Evolutionary conservation across 1,284 basidiomycete genomes (phyloP).

Genomic region (Ceratobasidium sp.): DNA sequence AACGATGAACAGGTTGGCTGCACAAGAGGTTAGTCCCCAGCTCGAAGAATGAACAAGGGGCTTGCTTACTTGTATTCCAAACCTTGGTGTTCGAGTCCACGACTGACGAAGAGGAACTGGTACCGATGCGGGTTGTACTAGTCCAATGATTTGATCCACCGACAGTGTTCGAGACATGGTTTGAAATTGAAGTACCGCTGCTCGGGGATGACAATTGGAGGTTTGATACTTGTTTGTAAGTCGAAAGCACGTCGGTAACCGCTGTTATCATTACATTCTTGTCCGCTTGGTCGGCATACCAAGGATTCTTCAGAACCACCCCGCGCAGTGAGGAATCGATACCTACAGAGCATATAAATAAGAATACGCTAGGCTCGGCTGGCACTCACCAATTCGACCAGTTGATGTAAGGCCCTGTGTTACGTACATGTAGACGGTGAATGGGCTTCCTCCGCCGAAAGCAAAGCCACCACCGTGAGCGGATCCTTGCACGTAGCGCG

Average conservation of each 20-base stretch:
- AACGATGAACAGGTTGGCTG: conserved; percentile 27
- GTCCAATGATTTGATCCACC: conserved; percentile 64
- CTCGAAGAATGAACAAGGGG: too few species aligned
- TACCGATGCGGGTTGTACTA: conserved; percentile 60
- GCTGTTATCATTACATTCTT: conserved; percentile 59
- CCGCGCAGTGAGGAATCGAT: conserved; percentile 57
- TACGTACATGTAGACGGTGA: conserved; percentile 56
- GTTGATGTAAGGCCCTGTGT: neutral
- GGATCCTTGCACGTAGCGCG: conserved; percentile 64
- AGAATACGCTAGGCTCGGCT: too few species aligned
- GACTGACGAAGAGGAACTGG: conserved; percentile 53
- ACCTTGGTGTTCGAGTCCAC: conserved; percentile 67
- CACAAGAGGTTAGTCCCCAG: too few species aligned
- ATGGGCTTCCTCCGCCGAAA: conserved; percentile 52
- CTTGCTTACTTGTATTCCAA: conserved; percentile 60
- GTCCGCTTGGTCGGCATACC: conserved; percentile 65
- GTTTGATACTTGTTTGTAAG: neutral
- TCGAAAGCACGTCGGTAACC: conserved; percentile 54
- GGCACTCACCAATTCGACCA: neutral
- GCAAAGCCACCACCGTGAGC: conserved; percentile 66
- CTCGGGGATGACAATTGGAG: conserved; percentile 48
- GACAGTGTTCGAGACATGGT: conserved; percentile 45
- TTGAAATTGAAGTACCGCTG: conserved; percentile 64
- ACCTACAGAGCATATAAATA: neutral
- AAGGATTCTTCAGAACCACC: conserved; percentile 60